Base-by-base conservation (phyloP, 139 green algal species). In the Volvox reticuliferus region DNA sequence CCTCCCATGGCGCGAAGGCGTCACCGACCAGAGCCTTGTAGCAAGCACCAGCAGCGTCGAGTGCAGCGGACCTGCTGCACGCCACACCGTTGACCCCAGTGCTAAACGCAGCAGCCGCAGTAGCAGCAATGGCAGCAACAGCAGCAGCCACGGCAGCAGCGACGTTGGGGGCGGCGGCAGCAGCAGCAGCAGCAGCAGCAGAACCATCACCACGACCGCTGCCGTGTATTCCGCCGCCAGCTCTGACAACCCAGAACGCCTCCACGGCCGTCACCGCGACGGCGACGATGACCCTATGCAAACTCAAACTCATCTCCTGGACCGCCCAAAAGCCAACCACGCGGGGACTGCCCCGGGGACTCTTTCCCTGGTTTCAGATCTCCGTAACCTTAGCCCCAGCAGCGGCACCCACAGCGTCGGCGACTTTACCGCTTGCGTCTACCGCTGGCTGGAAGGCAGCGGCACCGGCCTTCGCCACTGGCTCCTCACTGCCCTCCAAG, bases 401-500 rank as follows among this genome's bases (percentile, higher is more conserved):
- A 5, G 32, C 33, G 16, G 6, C 21, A 2, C 2, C 2, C 67
- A 33, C 13, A 37, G 35, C 19, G 44, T 73, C 9, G 37, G 26
- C 2, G 86, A 90, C 44, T 22, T 83, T 12, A 33, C 86, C 3
- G 50, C 71, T 28, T 62, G 33, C 0, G 71, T 90, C 9, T 77
- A 69, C 19, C 71, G 71, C 19, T 90, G 86, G 86, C 86, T 90
- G 1, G 86, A 79, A 16, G 71, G 55, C 73, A 36, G 86, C 73
- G 55, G 86, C 50, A 32, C 20, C 28, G 67, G 73, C 73, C 30
- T 90, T 2, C 44, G 73, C 13, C 26, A 63, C n/a, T 90, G 86
- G 86, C 86, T 90, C 24, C 71, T 28, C 14, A 28, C 12, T 0
- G 73, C 71, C 16, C 21, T 90, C 2, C 67, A 88, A 9, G 20